Evolutionary conservation across 306 rosid genomes (phyloP).

Genomic region (Medicago arabica): DNA sequence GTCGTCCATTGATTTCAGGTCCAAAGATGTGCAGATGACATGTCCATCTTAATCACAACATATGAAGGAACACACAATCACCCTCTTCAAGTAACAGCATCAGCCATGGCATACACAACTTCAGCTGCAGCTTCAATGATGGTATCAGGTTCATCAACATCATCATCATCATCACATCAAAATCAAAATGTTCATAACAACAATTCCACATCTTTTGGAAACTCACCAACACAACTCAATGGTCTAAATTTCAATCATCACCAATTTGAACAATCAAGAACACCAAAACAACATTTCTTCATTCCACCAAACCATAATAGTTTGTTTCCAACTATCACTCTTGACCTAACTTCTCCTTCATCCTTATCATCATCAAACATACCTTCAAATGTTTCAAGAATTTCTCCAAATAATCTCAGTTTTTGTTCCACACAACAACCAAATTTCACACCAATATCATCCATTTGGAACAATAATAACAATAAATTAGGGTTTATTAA

Average conservation of each 20-base stretch:
- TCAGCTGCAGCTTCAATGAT: conserved; percentile 86
- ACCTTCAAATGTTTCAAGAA: conserved; percentile 49
- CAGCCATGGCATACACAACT: conserved; percentile 88
- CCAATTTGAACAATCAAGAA: conserved; percentile 42
- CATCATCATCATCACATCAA: conserved; percentile 49
- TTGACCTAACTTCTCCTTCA: conserved; percentile 57
- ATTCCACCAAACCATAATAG: conserved; percentile 46
- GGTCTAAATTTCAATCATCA: conserved; percentile 45
- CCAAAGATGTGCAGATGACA: conserved; percentile 79
- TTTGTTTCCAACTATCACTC: conserved; percentile 61
- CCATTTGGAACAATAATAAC: conserved; percentile 56
- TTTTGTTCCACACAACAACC: conserved; percentile 61
- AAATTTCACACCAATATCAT: conserved; percentile 25
- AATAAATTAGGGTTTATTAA: conserved; percentile 34
- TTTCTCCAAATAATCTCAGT: conserved; percentile 46
- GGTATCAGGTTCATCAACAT: conserved; percentile 65
- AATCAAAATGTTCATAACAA: conserved; percentile 48
- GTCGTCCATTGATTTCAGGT: conserved; percentile 52
- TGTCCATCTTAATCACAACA: conserved; percentile 81
- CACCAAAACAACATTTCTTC: conserved; percentile 42
- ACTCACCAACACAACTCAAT: conserved; percentile 29
- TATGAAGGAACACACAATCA: conserved; percentile 91
- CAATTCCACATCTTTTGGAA: conserved; percentile 33
- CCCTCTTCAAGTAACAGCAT: conserved; percentile 78
- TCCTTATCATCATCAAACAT: conserved; percentile 22